Evolutionary conservation across 805 yeast species (phyloP).

Genomic region (Candida insectalens): DNA sequence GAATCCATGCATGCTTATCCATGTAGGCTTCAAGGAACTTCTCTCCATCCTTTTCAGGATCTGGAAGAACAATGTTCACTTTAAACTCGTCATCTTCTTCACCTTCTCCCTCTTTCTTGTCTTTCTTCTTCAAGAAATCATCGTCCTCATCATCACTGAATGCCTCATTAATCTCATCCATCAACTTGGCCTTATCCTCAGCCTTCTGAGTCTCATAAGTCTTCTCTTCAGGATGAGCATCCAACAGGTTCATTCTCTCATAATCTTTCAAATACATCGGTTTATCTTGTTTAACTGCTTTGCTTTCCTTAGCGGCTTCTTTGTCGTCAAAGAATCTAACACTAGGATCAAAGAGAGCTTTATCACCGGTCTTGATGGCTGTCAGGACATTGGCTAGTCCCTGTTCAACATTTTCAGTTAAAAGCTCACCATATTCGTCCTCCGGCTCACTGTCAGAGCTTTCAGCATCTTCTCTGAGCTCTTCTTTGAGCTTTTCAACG

Average conservation of each 20-base stretch:
- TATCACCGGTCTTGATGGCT: constrained; percentile 63
- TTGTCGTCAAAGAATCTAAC: constrained; percentile 63
- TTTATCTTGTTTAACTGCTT: constrained; percentile 36
- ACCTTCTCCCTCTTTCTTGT: constrained; percentile 19
- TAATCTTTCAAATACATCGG: constrained; percentile 89
- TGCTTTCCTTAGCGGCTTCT: constrained; percentile 24
- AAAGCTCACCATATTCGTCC: constrained; percentile 83
- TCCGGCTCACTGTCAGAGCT: constrained; percentile 59
- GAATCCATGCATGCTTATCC: constrained; percentile 82
- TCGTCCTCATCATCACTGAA: constrained; percentile 39
- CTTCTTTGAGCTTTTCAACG: constrained; percentile 7
- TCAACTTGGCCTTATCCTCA: constrained; percentile 65
- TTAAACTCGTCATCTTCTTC: constrained; percentile 8
- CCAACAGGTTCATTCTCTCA: constrained; percentile 74
- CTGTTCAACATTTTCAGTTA: constrained; percentile 76
- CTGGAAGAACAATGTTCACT: constrained; percentile 40
- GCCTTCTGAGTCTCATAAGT: constrained; percentile 69
- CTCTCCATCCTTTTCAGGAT: constrained; percentile 54
- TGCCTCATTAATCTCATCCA: constrained; percentile 68
- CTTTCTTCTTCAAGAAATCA: constrained; percentile 54
- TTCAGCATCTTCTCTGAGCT: constrained; percentile 15
- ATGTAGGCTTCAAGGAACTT: constrained; percentile 68
- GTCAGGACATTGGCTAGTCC: constrained; percentile 66
- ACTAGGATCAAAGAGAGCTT: constrained; percentile 53
- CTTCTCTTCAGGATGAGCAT: constrained; percentile 47